These are phyloP conservation scores for Leishmania major DNA, from an alignment of 208 protist species.

Conservation along the genomic window DNA sequence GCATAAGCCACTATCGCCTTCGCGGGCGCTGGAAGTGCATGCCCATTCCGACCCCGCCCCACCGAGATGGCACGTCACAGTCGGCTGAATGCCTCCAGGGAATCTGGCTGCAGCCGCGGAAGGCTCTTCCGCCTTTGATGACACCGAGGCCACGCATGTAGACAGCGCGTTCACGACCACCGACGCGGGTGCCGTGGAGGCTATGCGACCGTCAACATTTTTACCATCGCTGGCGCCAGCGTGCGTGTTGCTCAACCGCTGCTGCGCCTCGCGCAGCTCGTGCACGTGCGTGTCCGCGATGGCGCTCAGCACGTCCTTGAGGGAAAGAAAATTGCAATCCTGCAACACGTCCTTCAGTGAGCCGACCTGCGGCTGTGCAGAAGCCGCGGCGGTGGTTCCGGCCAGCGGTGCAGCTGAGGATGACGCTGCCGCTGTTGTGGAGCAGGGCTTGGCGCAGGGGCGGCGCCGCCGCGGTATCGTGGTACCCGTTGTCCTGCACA, in stretches of 20 bases:
- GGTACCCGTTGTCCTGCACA: not conserved
- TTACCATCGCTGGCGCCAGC: not conserved
- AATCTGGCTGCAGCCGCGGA: not conserved
- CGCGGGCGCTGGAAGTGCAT: not conserved
- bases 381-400: not conserved
- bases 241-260: conserved; percentile 17
- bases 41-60: not conserved
- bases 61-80: not conserved
- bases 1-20: conserved; percentile 1
- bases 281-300: conserved; percentile 32
- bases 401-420: not conserved
- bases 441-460: conserved; percentile 6
- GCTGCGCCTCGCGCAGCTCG: conserved; percentile 36
- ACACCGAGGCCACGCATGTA: not conserved
- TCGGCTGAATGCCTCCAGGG: not conserved
- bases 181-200: not conserved
- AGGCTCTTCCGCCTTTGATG: not conserved
- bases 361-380: conserved; percentile 23
- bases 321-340: conserved; percentile 45
- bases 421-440: not conserved
- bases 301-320: conserved; percentile 46
- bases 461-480: conserved; percentile 11
- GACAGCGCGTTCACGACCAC: not conserved
- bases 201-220: not conserved
- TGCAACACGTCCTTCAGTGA: conserved; percentile 43